Conservation (phyloP, 1,139 yeast species). For the Blastobotrys petasosporus region DNA sequence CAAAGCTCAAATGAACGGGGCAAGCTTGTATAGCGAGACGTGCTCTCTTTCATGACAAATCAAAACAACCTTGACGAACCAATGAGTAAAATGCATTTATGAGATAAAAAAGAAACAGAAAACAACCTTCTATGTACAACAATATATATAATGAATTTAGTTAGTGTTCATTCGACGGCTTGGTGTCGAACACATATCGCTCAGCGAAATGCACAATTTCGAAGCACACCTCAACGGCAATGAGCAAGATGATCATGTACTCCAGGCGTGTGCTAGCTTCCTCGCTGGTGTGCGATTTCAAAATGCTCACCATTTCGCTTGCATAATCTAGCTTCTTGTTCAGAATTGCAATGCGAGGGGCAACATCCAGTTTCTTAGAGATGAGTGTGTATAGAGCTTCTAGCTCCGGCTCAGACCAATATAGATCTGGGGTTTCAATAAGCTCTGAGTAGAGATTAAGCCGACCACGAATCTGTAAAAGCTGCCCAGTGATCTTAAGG, state of each 20-base stretch:
- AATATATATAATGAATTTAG: too few relatives aligned
- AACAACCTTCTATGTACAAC: too few relatives aligned
- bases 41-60: not conserved
- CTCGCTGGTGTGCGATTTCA: constrained; percentile 69
- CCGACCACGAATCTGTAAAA: constrained; percentile 71
- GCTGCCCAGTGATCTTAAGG: constrained; percentile 62
- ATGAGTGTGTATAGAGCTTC: constrained; percentile 69
- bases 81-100: too few relatives aligned
- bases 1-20: constrained; percentile 21
- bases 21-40: constrained; percentile 13
- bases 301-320: constrained; percentile 77
- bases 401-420: constrained; percentile 85
- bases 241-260: constrained; percentile 79
- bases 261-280: constrained; percentile 72
- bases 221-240: constrained; percentile 77
- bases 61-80: too few relatives aligned
- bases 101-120: too few relatives aligned
- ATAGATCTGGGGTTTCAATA: constrained; percentile 85
- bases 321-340: constrained; percentile 85
- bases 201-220: constrained; percentile 62
- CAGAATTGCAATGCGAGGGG: constrained; percentile 68
- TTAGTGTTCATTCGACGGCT: constrained; percentile 2
- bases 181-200: constrained; percentile 25
- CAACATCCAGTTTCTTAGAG: constrained; percentile 66
- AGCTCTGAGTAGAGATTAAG: constrained; percentile 81